Conservation (phyloP, 179 eudicot species). For the Actinidia arguta region DNA sequence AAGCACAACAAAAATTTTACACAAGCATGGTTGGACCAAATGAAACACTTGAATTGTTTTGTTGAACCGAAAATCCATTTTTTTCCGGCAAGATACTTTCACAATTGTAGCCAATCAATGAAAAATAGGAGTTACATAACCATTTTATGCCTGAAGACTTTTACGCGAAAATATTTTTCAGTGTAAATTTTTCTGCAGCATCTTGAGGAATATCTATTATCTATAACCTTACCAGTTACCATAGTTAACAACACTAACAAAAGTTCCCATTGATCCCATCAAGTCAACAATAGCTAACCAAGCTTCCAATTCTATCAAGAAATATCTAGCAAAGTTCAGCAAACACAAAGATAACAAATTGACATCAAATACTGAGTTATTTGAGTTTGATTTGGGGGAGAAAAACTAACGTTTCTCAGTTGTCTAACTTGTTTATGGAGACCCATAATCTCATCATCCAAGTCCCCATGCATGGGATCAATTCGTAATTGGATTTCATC, state of each 20-base stretch:
- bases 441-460: slow-evolving; percentile 76
- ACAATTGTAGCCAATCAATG: not conserved
- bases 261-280: not conserved
- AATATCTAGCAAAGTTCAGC: not conserved
- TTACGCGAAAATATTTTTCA: not conserved
- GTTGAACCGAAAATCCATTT: not conserved
- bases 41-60: not conserved
- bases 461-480: slow-evolving; percentile 86
- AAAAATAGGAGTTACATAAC: not conserved
- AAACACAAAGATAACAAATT: no score
- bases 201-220: not conserved
- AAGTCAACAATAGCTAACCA: not conserved
- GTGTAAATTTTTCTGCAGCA: not conserved
- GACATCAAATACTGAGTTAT: no score
- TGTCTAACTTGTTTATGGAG: slow-evolving; percentile 78
- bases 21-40: not conserved
- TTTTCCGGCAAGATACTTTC: not conserved
- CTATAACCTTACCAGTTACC: not conserved
- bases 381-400: no score
- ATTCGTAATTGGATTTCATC: slow-evolving; percentile 86
- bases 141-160: not conserved
- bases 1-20: not conserved
- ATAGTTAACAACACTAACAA: no score
- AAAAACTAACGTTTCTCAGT: slow-evolving; percentile 60
- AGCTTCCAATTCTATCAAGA: not conserved